A percentile compares a stretch with the other conserved stretches of the same genome.
Conservation (phyloP, 148 eudicot genomes). For the Limonium bicolor region DNA sequence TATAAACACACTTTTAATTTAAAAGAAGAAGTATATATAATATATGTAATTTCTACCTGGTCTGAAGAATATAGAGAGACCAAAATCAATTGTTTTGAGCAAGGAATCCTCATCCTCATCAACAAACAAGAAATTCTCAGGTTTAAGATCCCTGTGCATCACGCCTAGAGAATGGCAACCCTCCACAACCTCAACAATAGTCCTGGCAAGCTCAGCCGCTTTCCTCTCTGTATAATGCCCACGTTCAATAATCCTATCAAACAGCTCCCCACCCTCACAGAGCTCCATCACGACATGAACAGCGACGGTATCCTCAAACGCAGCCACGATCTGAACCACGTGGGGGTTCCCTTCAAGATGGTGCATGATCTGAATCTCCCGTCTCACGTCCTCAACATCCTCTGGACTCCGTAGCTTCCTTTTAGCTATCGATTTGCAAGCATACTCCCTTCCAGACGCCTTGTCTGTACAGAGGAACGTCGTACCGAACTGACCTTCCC, state of each 20-base stretch:
- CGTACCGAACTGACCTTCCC: conserved; percentile 15
- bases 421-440: conserved; percentile 14
- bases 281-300: conserved; percentile 15
- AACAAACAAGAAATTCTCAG: conserved; percentile 11
- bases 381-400: conserved; percentile 13
- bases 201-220: conserved; percentile 13
- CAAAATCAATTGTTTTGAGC: conserved; percentile 15
- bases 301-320: conserved; percentile 13
- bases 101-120: conserved; percentile 9
- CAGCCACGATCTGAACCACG: conserved; percentile 11
- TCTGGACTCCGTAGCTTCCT: conserved; percentile 5
- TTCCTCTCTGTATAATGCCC: conserved; percentile 14
- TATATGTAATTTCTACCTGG: conserved; percentile 1
- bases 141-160: conserved; percentile 7
- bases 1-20: too few relatives aligned
- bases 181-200: conserved; percentile 9
- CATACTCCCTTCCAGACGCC: conserved; percentile 6
- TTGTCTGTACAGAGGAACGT: conserved; percentile 11
- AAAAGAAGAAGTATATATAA: background rate
- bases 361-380: conserved; percentile 18
- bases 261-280: conserved; percentile 14
- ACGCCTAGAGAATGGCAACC: conserved; percentile 14
- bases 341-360: conserved; percentile 14
- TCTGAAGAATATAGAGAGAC: conserved; percentile 12
- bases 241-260: conserved; percentile 13